Percentiles rank a stretch among this genome's conserved stretches.
phyloP scores from a whole-genome alignment of 768 basidiomycete species.

The Termitomyces eurrhizus region DNA sequence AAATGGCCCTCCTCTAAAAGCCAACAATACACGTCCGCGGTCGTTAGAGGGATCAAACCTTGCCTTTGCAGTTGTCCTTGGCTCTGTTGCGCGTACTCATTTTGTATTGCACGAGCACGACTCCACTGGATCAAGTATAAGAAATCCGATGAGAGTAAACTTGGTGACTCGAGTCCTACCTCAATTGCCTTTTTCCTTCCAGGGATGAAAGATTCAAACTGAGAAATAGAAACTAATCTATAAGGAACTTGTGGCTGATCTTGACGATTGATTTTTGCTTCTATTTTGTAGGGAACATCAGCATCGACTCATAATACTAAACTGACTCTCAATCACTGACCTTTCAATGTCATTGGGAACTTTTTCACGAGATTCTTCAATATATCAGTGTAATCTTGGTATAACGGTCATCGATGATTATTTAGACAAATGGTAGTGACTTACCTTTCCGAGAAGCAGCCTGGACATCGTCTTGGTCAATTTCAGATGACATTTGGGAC shows the following conservation, averaged over 20 bases:
- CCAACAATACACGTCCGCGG: conserved; percentile 45
- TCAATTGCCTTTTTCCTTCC: conserved; percentile 52
- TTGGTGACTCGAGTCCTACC: conserved; percentile 24
- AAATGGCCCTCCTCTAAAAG: conserved; percentile 38
- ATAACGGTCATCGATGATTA: background rate
- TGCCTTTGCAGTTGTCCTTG: conserved; percentile 11
- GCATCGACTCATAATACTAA: background rate
- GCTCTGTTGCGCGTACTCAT: conserved; percentile 31
- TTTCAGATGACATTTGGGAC: conserved; percentile 16
- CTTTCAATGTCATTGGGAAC: conserved; percentile 43
- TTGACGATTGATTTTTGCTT: conserved; percentile 21
- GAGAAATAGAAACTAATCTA: conserved; percentile 29
- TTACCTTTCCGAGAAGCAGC: conserved; percentile 3
- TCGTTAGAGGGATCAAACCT: conserved; percentile 27
- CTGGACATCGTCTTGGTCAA: background rate
- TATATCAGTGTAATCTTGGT: conserved; percentile 22
- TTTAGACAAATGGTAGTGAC: background rate
- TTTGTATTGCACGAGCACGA: conserved; percentile 40
- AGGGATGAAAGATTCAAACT: conserved; percentile 32
- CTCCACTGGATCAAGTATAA: conserved; percentile 34
- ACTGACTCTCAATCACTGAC: conserved; percentile 18
- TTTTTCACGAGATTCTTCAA: conserved; percentile 28
- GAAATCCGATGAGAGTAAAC: background rate
- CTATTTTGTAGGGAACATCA: conserved; percentile 15
- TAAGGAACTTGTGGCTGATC: conserved; percentile 33